These are phyloP conservation scores for Penicillium italicum DNA, from an alignment of 2,329 filamentous ascomycete species.

Conservation along the genomic window DNA sequence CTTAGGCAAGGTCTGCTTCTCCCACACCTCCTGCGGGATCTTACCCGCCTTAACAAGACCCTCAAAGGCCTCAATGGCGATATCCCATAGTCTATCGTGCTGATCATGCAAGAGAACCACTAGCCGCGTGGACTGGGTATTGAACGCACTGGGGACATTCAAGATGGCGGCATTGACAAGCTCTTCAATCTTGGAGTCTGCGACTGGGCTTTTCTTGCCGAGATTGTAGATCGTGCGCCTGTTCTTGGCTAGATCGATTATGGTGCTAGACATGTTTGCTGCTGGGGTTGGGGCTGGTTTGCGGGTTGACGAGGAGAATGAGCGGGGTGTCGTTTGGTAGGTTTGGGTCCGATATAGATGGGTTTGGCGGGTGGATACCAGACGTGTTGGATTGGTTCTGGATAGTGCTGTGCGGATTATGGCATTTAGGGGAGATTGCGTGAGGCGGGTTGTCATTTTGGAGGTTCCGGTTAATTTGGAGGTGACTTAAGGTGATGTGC, in stretches of 20 bases:
- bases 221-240: slow-evolving; percentile 39
- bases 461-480: too few relatives aligned
- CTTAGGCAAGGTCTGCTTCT: slow-evolving; percentile 45
- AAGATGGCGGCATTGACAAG: slow-evolving; percentile 52
- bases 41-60: slow-evolving; percentile 59
- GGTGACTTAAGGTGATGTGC: too few relatives aligned
- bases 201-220: slow-evolving; percentile 32
- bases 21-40: slow-evolving; percentile 53
- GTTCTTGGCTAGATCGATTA: slow-evolving; percentile 33
- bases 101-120: slow-evolving; percentile 76
- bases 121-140: slow-evolving; percentile 76
- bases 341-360: too few relatives aligned
- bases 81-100: slow-evolving; percentile 85
- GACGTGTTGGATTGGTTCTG: neutral
- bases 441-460: neutral
- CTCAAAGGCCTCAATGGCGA: slow-evolving; percentile 62
- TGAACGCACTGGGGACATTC: slow-evolving; percentile 77
- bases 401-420: neutral
- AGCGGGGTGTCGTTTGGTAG: neutral
- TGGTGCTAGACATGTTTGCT: slow-evolving; percentile 15
- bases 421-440: neutral
- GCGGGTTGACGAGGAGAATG: neutral
- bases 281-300: neutral
- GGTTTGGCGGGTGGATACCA: neutral
- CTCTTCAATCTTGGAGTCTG: slow-evolving; percentile 37